A percentile compares a stretch with the other conserved stretches of the same genome.
Evolutionary conservation across 306 rosid genomes (phyloP).

Genomic region (Oxytropis ochrocephala): DNA sequence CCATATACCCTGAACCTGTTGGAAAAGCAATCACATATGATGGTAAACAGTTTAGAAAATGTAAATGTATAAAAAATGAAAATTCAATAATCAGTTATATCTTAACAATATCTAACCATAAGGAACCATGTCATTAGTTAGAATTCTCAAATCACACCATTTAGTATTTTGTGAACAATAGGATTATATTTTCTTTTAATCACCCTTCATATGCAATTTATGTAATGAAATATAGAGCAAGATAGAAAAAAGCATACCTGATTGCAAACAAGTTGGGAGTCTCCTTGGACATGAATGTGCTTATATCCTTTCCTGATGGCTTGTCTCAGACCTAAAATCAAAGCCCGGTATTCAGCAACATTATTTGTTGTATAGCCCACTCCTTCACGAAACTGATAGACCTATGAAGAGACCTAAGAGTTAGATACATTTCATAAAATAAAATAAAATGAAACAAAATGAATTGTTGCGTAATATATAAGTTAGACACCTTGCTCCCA

Average conservation of each 20-base stretch:
- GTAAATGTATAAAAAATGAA: too few species aligned
- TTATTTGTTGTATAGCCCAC: slow-evolving; percentile 65
- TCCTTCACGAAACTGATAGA: slow-evolving; percentile 68
- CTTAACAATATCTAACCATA: too few species aligned
- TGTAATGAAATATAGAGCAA: too few species aligned
- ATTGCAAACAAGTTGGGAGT: slow-evolving; percentile 78
- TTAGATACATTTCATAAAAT: slow-evolving; percentile 1
- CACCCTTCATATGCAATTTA: too few species aligned
- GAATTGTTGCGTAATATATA: background rate
- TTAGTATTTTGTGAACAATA: too few species aligned
- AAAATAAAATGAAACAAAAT: background rate
- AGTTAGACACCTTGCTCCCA: slow-evolving; percentile 35
- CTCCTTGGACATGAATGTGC: slow-evolving; percentile 56
- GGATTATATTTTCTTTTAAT: too few species aligned
- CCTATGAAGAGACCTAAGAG: slow-evolving; percentile 32
- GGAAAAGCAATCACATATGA: slow-evolving; percentile 1
- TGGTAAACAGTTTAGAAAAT: background rate
- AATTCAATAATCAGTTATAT: too few species aligned
- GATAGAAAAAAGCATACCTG: slow-evolving; percentile 65
- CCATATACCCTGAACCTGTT: slow-evolving; percentile 73
- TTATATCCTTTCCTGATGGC: slow-evolving; percentile 60
- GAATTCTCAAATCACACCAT: background rate
- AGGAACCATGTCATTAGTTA: too few species aligned
- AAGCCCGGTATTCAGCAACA: slow-evolving; percentile 74
- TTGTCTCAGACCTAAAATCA: slow-evolving; percentile 62